Conservation (phyloP, 352 stramenopile species). For the Pythium rishiriense region DNA sequence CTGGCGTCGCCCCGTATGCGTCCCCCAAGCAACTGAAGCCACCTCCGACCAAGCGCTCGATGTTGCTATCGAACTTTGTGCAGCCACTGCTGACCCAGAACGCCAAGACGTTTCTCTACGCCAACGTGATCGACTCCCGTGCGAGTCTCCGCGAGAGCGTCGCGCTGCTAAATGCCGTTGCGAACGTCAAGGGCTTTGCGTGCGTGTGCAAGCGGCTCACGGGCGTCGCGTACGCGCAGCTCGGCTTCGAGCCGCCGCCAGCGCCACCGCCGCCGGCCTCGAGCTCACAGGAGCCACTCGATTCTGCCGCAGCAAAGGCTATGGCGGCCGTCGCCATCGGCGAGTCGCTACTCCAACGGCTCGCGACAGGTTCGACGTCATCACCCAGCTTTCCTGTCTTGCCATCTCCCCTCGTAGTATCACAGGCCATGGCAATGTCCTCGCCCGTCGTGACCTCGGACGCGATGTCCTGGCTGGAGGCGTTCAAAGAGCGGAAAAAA, state of each 20-base stretch:
- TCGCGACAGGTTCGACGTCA: slow-evolving; percentile 4
- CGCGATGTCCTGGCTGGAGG: slow-evolving; percentile 60
- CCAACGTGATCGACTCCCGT: slow-evolving; percentile 70
- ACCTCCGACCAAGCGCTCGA: slow-evolving; percentile 5
- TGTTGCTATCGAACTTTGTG: slow-evolving; percentile 60
- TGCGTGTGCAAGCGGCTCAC: slow-evolving; percentile 56
- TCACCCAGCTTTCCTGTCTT: slow-evolving; percentile 3
- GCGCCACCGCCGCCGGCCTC: not conserved
- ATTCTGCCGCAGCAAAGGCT: slow-evolving; percentile 30
- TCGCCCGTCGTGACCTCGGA: slow-evolving; percentile 36
- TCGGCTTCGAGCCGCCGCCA: slow-evolving; percentile 45
- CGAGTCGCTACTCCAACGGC: slow-evolving; percentile 37
- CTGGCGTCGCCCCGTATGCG: not conserved
- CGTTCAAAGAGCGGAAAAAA: slow-evolving; percentile 64
- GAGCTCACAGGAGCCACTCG: not conserved
- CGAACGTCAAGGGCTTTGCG: slow-evolving; percentile 54
- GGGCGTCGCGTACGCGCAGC: slow-evolving; percentile 46
- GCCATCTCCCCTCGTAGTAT: not conserved
- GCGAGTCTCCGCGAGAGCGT: slow-evolving; percentile 62
- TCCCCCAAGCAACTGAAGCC: not conserved
- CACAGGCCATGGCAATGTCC: not conserved
- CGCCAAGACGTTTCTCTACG: slow-evolving; percentile 62
- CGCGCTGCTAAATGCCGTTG: slow-evolving; percentile 61
- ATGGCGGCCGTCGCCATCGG: slow-evolving; percentile 32
- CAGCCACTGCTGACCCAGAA: slow-evolving; percentile 60